These are phyloP conservation scores for Corylus avellana DNA, from an alignment of 306 rosid species.

Conservation along the genomic window DNA sequence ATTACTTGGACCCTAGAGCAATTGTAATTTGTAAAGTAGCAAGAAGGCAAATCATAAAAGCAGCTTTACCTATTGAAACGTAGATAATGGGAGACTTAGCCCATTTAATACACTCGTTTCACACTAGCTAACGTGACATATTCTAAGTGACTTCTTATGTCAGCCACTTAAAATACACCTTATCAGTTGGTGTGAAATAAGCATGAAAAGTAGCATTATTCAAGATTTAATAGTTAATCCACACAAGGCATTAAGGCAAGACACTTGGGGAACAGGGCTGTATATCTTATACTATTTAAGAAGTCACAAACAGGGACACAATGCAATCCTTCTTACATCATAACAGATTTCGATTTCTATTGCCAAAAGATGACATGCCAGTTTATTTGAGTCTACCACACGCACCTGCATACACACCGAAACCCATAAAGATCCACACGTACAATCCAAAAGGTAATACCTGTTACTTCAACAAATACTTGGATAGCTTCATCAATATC, in stretches of 20 bases:
- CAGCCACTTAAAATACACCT: too few relatives aligned
- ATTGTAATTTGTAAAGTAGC: too few relatives aligned
- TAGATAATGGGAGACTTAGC: too few relatives aligned
- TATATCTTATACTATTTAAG: background rate
- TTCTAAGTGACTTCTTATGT: too few relatives aligned
- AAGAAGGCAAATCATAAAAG: too few relatives aligned
- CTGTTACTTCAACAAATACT: background rate
- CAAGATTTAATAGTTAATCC: background rate
- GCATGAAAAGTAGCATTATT: too few relatives aligned
- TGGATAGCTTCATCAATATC: background rate
- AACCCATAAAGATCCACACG: slow-evolving; percentile 2
- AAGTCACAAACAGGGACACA: slow-evolving; percentile 4
- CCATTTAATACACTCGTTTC: too few relatives aligned
- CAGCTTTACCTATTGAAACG: too few relatives aligned
- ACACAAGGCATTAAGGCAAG: background rate
- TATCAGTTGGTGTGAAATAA: too few relatives aligned
- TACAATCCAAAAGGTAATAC: slow-evolving; percentile 15
- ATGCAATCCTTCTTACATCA: background rate
- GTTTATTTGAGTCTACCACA: slow-evolving; percentile 1
- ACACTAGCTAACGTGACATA: too few relatives aligned
- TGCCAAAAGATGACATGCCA: slow-evolving; percentile 21
- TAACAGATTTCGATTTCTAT: slow-evolving; percentile 5
- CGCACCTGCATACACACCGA: background rate
- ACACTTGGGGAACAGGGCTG: background rate
- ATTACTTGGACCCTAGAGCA: too few relatives aligned